These are phyloP conservation scores for Wickerhamiella alocasiicola DNA, from an alignment of 805 yeast species.

Conservation along the genomic window DNA sequence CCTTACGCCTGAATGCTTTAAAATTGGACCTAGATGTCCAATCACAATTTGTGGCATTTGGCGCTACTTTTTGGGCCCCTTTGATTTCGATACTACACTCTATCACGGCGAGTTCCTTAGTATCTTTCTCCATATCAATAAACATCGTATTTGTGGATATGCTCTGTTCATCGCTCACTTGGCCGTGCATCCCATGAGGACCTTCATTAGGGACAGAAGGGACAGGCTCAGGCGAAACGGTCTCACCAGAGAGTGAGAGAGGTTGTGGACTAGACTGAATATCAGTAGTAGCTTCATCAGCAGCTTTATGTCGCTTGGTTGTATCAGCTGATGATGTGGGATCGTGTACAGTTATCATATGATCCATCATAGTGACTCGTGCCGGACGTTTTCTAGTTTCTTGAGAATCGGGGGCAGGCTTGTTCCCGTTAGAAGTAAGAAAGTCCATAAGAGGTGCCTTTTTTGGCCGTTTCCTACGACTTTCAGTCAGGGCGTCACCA, in stretches of 20 bases:
- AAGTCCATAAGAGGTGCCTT: slow-evolving; percentile 1
- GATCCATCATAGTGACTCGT: slow-evolving; percentile 2
- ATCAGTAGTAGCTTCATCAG: not conserved
- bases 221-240: too few relatives aligned
- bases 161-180: not conserved
- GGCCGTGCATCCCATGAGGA: not conserved
- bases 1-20: slow-evolving; percentile 16
- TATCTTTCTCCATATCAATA: not conserved
- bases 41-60: not conserved
- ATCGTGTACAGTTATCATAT: not conserved
- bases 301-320: not conserved
- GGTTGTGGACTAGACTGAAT: not conserved
- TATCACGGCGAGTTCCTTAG: not conserved
- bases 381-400: slow-evolving; percentile 4
- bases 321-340: too few relatives aligned
- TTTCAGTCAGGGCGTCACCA: too few relatives aligned
- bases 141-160: not conserved
- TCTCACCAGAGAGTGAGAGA: too few relatives aligned
- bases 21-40: slow-evolving; percentile 15
- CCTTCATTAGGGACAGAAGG: too few relatives aligned
- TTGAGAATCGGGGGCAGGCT: too few relatives aligned
- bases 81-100: not conserved
- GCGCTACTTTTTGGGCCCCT: not conserved
- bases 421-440: too few relatives aligned
- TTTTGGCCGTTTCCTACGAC: slow-evolving; percentile 1